Evolutionary conservation across 768 basidiomycete genomes (phyloP), one percentile per base, ranked within the genome.

Genomic region (Glaciozyma martinii): DNA sequence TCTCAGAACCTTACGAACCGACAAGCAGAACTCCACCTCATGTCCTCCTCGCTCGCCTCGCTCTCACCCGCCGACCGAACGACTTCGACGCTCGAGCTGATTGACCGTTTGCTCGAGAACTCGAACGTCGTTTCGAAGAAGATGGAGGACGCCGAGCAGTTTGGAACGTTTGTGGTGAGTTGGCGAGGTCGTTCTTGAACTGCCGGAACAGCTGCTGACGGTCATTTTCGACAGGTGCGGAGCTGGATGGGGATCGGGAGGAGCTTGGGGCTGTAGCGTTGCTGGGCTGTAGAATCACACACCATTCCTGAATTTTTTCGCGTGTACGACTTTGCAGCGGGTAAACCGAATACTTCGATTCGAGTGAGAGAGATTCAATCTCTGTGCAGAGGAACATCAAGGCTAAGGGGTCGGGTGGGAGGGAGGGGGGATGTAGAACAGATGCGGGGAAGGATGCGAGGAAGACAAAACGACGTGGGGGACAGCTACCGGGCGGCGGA

Each of bases 161-260:
- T 19, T 32, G 43, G 57, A 18, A 29, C 19, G 29, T 44, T 29
- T 27, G 44, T 43, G 59, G 42, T 15, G 52, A 56, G 42, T 68
- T 61, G 67, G 67, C 62, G 6, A 15, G 29, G 19, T 62, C 65
- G 33, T n/a, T n/a, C n/a, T n/a, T n/a, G 10, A 10, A 10, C 6
- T 10, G 33, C 33, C 10, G 37, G 37, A 40, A 40, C 37, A 3
- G 7, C 37, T 13, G 37, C 37, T 40, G 37, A 40, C 15, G 12
- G 37, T n/a, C n/a, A 6, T 6, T 13, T 6, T 6, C 10, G 37
- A 40, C 37, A 40, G 37, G 37, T 40, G 37, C 37, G 46, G 59
- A 60, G 59, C 43, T 69, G 68, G 68, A 50, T n/a, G 49, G 65
- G 65, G 6, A 23, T 66, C 10, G 56, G 42, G 18, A 30, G 60